Evolutionary conservation across 768 basidiomycete genomes (phyloP), one percentile per base, ranked within the genome.

Genomic region (Boletus patriciae): DNA sequence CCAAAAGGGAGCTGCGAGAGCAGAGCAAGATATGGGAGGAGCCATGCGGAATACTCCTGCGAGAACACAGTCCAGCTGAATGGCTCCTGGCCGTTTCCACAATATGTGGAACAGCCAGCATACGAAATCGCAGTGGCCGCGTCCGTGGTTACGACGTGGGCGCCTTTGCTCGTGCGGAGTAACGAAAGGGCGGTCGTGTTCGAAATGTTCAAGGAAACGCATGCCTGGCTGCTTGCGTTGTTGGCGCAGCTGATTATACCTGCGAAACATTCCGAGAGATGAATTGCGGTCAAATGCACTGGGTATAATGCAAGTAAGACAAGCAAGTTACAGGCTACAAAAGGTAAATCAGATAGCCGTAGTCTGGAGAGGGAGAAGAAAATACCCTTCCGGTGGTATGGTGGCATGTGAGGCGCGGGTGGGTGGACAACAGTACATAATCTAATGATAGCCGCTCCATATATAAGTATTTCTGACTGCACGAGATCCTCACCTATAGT

Each of bases 1-100:
- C 79, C 79, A 25, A 79, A 82, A 0, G 80, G 81, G n/a, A 82
- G 73, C 46, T 80, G 79, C 0, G 79, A 78, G 19, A 81, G 66
- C 9, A 82, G 58, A 1, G 80, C 78, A 13, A 82, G 72, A 71
- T 77, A 80, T 8, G 80, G 80, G 7, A 82, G 53, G 3, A 82
- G 67, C 80, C 80, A 82, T 0, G 77, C 60, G 10, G 71, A 68
- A 59, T 76, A 79, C 45, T 77, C 68, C 45, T 77, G 76, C 0
- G 70, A 47, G 47, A 69, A 71, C 4, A 23, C 33, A 2, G 19
- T n/a, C 67, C 67, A 69, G 13, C n/a, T 33, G n/a, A 69, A 71
- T 13, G 58, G 18, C 9, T 59, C 51, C 10, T 59, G 51, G 1
- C 49, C 46, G 3, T 0, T 8, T 29, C 69, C 67, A 19, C 68